phyloP scores from a whole-genome alignment of 1,284 basidiomycete species.

The Anthracocystis walkeri region DNA sequence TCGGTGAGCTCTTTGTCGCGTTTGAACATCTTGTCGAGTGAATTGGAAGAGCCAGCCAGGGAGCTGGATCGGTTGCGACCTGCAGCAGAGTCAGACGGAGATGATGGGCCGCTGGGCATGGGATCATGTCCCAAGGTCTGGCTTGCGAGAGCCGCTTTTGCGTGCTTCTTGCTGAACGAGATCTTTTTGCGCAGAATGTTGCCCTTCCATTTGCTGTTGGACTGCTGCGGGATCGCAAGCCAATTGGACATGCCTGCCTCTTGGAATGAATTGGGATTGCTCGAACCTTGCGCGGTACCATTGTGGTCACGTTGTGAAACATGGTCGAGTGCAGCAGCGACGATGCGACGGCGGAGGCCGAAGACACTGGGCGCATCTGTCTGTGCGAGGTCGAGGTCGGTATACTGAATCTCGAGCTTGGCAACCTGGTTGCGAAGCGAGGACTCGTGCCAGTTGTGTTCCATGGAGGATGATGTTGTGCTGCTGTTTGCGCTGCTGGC shows the following conservation, averaged over 20 bases:
- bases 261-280: conserved; percentile 8
- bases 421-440: conserved; percentile 40
- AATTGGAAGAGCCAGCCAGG: conserved; percentile 1
- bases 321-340: conserved; percentile 40
- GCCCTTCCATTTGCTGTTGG: conserved; percentile 27
- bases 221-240: conserved; percentile 9
- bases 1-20: conserved; percentile 41
- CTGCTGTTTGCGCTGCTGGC: conserved; percentile 22
- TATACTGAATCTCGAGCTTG: conserved; percentile 32
- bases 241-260: conserved; percentile 25
- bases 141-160: conserved; percentile 11
- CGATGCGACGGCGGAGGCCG: conserved; percentile 38
- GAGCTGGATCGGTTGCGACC: conserved; percentile 16
- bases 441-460: conserved; percentile 37
- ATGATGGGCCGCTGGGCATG: conserved; percentile 16
- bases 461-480: conserved; percentile 34
- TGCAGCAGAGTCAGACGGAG: neutral
- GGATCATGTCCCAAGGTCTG: conserved; percentile 17
- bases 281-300: neutral
- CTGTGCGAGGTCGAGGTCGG: conserved; percentile 26
- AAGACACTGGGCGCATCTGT: conserved; percentile 44
- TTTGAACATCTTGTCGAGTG: conserved; percentile 39
- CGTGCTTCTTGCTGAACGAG: conserved; percentile 33
- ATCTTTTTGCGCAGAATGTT: conserved; percentile 40
- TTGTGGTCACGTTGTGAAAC: conserved; percentile 7